These are phyloP conservation scores for Pichia sp. DNA, from an alignment of 1,139 yeast genomes.

Conservation along the genomic window DNA sequence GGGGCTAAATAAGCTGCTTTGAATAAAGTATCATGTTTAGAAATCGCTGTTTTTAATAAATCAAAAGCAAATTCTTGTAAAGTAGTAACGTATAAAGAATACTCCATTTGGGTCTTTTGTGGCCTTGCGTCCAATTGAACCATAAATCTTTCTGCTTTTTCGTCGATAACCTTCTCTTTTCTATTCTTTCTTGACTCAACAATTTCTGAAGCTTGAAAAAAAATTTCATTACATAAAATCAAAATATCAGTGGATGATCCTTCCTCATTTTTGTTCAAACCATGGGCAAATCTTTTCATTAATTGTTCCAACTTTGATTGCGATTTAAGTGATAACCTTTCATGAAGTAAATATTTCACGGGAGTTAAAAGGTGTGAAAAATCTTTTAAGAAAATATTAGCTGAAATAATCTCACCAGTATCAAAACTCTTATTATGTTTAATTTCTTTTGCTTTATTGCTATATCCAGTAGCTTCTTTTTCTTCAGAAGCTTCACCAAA, in stretches of 20 bases:
- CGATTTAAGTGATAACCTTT: conserved; percentile 58
- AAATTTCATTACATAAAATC: conserved; percentile 68
- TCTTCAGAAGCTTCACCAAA: conserved; percentile 93
- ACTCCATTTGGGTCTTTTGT: conserved; percentile 45
- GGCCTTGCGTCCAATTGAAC: conserved; percentile 61
- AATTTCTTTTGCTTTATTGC: conserved; percentile 82
- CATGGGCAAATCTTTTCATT: conserved; percentile 67
- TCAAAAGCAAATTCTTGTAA: conserved; percentile 78
- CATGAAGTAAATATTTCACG: conserved; percentile 56
- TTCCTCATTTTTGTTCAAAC: conserved; percentile 66
- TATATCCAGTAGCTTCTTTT: conserved; percentile 90
- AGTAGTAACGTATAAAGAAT: conserved; percentile 45
- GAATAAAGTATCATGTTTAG: conserved; percentile 52
- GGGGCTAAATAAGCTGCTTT: conserved; percentile 59
- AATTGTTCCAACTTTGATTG: conserved; percentile 78
- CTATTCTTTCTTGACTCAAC: conserved; percentile 24
- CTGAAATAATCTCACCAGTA: conserved; percentile 71
- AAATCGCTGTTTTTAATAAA: conserved; percentile 62
- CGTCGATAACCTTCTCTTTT: conserved; percentile 26
- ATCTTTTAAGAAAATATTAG: conserved; percentile 52
- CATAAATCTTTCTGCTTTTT: conserved; percentile 47
- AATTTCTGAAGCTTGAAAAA: conserved; percentile 44
- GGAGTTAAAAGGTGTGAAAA: conserved; percentile 68
- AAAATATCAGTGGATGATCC: conserved; percentile 55
- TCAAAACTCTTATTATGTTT: conserved; percentile 85